A percentile compares a stretch with the other conserved stretches of the same genome.
Evolutionary conservation across 176 grass and related monocot genomes (phyloP).

Genomic region (Oryza brachyantha): DNA sequence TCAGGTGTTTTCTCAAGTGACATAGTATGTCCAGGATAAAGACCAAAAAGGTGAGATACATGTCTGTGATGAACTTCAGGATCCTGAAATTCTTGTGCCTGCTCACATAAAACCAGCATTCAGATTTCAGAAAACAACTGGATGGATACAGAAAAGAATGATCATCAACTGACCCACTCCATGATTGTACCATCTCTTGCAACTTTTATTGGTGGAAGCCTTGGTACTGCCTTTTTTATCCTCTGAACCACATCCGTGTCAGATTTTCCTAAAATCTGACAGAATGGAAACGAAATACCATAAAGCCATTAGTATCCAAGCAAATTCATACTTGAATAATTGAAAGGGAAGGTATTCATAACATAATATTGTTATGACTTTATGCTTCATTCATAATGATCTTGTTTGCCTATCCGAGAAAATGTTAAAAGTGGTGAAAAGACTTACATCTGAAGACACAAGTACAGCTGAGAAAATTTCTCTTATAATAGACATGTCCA

Average conservation of each 20-base stretch:
- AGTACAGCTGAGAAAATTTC: conserved; percentile 75
- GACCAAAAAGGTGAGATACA: conserved; percentile 87
- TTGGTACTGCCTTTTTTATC: conserved; percentile 62
- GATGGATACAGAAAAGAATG: conserved; percentile 15
- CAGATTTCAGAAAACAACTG: background rate
- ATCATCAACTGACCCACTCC: conserved; percentile 69
- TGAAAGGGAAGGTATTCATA: background rate
- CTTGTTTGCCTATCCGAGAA: background rate
- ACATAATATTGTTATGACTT: conserved; percentile 7
- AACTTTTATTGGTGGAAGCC: conserved; percentile 66
- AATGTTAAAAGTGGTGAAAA: background rate
- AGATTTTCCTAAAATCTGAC: conserved; percentile 70
- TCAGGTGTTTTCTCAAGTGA: conserved; percentile 70
- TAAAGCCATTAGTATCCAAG: conserved; percentile 16
- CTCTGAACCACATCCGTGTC: conserved; percentile 53
- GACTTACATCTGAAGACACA: conserved; percentile 61
- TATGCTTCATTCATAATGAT: background rate
- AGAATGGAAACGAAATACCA: background rate
- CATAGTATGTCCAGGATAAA: conserved; percentile 90
- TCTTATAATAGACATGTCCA: conserved; percentile 85
- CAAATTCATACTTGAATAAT: conserved; percentile 1
- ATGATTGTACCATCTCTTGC: conserved; percentile 82
- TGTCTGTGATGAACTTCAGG: conserved; percentile 85
- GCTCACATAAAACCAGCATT: conserved; percentile 16
- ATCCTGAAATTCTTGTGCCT: conserved; percentile 82